Base-by-base conservation (phyloP, 495 filamentous ascomycete species). In the Parathielavia appendiculata region DNA sequence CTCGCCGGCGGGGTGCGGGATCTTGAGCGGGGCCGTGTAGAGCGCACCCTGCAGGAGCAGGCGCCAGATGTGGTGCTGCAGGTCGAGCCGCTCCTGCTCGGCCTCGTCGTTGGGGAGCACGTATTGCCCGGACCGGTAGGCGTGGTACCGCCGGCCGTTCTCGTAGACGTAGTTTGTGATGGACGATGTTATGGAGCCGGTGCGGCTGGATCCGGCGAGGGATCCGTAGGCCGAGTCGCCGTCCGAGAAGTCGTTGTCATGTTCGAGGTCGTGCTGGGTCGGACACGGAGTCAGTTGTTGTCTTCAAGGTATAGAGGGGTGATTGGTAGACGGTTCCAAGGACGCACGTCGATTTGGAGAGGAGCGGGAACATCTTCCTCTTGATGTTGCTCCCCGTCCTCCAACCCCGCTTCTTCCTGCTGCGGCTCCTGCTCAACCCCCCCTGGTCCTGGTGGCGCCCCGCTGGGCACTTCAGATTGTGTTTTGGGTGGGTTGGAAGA, bases 1-100 rank as follows among this genome's bases (percentile, higher is more conserved):
- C 30, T 8, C 47, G 41, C 44, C 51, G 6, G 17, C 55, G 8
- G 81, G 74, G 13, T 72, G 64, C 0, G 78, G 76, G 39, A 77
- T 68, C 8, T 67, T 57, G 14, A 75, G 58, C 11, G 75, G 82
- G 4, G 83, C 76, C 30, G 75, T 71, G 61, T 78, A 76, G 13
- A 86, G 68, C 35, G 48, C 56, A n/a, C 65, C 60, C 19, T 58
- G 39, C 1, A 65, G 55, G 1, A 53, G 35, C 20, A 63, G 46
- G 16, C 49, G 48, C 50, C 57, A 61, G 56, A 68, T 59, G 56
- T 59, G 51, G 56, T 68, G 66, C 26, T 63, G 61, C 38, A 68
- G 58, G 51, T 68, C 60, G 2, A 68, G 56, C 12, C 66, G 60
- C 52, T 62, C 58, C 54, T 68, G 63, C 58, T 68, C 66, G n/a